phyloP scores from a whole-genome alignment of 2,329 filamentous ascomycete species.

The Neocucurbitaria cava region DNA sequence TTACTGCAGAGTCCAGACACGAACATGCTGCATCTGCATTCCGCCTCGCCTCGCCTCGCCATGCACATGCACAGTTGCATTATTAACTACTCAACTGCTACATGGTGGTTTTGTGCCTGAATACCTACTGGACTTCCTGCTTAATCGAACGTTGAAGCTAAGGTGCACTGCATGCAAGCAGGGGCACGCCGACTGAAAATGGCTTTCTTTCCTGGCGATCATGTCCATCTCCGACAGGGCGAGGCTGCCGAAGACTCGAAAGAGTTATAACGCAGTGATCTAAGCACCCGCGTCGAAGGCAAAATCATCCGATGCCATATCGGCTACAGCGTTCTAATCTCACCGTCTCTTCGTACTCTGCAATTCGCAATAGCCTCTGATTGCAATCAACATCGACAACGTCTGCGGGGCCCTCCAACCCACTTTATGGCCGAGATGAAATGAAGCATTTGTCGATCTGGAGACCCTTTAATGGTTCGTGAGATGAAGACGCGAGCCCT shows the following conservation, averaged over 20 bases:
- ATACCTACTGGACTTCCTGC: slow-evolving; percentile 3
- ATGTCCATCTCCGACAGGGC: not conserved
- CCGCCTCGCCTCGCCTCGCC: slow-evolving; percentile 1
- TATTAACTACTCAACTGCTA: not conserved
- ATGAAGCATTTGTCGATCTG: slow-evolving; percentile 8
- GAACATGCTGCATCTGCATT: slow-evolving; percentile 3
- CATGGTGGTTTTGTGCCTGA: slow-evolving; percentile 4
- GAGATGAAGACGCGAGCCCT: slow-evolving; percentile 8
- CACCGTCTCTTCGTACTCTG: not conserved
- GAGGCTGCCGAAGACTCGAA: slow-evolving; percentile 1
- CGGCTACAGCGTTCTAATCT: not conserved
- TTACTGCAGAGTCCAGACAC: slow-evolving; percentile 6
- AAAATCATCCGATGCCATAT: not conserved
- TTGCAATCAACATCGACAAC: slow-evolving; percentile 4
- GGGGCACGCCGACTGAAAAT: not conserved
- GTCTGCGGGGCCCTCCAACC: not conserved
- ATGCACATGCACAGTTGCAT: slow-evolving; percentile 10
- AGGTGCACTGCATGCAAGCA: slow-evolving; percentile 6
- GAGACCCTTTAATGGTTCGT: slow-evolving; percentile 19
- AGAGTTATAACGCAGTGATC: not conserved
- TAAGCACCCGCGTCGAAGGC: not conserved
- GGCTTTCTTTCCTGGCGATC: slow-evolving; percentile 3
- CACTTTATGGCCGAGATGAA: slow-evolving; percentile 12
- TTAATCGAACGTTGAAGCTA: slow-evolving; percentile 7
- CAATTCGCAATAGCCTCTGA: not conserved